Percentiles rank a stretch among this genome's conserved stretches.
phyloP scores from a whole-genome alignment of 2,329 filamentous ascomycete species.

The Knoxdaviesia capensis region DNA sequence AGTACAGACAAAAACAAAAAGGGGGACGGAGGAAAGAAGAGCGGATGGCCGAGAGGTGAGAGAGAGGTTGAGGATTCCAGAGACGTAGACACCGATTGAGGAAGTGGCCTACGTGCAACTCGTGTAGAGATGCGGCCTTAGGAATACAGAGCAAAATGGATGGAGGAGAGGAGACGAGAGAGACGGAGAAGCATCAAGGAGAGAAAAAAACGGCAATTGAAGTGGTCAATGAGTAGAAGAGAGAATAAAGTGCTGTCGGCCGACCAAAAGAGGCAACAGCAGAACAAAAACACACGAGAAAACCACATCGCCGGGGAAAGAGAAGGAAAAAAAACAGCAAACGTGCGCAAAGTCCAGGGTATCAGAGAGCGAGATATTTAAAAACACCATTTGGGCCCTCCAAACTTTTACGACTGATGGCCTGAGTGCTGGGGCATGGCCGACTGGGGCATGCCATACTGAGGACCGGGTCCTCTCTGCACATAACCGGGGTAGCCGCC shows the following conservation, averaged over 20 bases:
- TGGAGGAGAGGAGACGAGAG: background rate
- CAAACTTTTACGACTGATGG: conserved; percentile 44
- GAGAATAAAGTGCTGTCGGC: background rate
- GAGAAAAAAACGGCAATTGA: background rate
- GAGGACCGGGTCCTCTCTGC: conserved; percentile 50
- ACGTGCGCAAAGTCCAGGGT: conserved; percentile 18
- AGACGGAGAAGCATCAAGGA: background rate
- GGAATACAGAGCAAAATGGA: no score
- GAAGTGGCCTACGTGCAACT: no score
- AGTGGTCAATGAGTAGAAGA: background rate
- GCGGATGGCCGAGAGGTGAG: background rate
- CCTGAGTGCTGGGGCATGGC: conserved; percentile 69
- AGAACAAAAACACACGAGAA: background rate
- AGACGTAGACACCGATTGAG: background rate
- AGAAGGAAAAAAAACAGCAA: background rate
- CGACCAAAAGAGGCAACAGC: background rate
- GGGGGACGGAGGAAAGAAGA: background rate
- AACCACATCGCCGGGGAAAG: background rate
- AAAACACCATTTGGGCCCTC: conserved; percentile 7
- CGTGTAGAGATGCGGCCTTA: no score
- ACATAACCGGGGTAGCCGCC: conserved; percentile 65
- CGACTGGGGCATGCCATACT: conserved; percentile 59
- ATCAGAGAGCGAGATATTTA: conserved; percentile 23
- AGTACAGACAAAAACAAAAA: background rate
- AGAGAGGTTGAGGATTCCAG: background rate